Base-by-base conservation (phyloP, 805 yeast genomes). In the Priceomyces fermenticarens region DNA sequence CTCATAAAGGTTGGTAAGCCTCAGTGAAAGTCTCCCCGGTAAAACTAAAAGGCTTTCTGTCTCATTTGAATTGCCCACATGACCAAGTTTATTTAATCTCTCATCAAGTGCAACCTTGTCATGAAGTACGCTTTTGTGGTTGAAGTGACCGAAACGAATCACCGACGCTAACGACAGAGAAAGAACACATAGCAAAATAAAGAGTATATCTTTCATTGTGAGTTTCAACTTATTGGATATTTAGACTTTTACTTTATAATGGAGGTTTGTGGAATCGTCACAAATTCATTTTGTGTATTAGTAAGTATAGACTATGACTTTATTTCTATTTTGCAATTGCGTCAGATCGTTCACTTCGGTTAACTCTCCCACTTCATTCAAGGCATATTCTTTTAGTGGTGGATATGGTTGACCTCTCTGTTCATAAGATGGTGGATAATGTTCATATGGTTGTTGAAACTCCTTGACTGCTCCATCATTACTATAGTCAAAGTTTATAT, bases 311-410 rank as follows among this genome's bases (percentile, higher is more conserved):
- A 63, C 67, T 13, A 63, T 44, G 12, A 62, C 57, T 39, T 55
- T 60, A 30, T 53, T 52, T 33, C 51, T 54, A 4, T 54, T 57
- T 32, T 49, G 35, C 13, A 57, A 42, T 30, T 60, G 55, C 31
- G 41, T 44, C 28, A 39, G 46, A 12, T 51, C 50, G 4, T 48
- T 46, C 11, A 61, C 32, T 30, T 62, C 62, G 38, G 50, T 54
- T 60, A 65, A 55, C 41, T 63, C 64, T 12, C 67, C 68, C 6
- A 41, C 34, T 32, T 60, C 65, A 41, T 54, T 59, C 23, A 65
- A 46, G 28, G 46, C 49, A 40, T 54, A 63, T 39, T 60, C 58
- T 35, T 53, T 60, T 29, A 63, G 46, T 2, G 51, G 54, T 29
- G 51, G 49, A 0, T 55, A 55, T 1, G 51, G 54, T 26, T 52